Percentiles rank a stretch among this genome's conserved stretches.
phyloP scores from a whole-genome alignment of 768 basidiomycete genomes.

The Tremella fuciformis region DNA sequence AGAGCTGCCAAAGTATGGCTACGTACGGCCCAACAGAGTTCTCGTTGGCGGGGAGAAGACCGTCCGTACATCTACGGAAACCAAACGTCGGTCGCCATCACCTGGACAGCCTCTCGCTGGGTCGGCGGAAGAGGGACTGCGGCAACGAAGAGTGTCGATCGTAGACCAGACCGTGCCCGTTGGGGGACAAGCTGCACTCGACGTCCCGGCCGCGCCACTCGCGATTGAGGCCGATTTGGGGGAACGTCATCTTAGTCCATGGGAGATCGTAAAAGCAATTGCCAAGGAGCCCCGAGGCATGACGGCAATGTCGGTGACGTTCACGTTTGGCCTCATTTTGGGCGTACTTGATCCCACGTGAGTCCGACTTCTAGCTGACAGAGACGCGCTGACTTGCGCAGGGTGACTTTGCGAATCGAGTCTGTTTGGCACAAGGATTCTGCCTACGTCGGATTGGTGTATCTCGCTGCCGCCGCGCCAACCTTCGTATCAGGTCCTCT shows the following conservation, averaged over 20 bases:
- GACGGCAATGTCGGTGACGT: conserved; percentile 26
- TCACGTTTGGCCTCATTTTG: conserved; percentile 28
- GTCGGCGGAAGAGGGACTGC: not conserved
- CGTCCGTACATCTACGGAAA: not conserved
- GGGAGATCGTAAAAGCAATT: conserved; percentile 24
- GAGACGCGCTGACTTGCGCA: not conserved
- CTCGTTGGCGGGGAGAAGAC: not conserved
- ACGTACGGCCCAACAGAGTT: not conserved
- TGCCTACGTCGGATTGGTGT: conserved; percentile 34
- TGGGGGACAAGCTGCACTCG: no score
- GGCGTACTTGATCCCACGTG: conserved; percentile 38
- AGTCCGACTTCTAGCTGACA: conserved; percentile 9
- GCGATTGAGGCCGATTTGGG: conserved; percentile 1
- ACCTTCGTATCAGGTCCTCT: conserved; percentile 37
- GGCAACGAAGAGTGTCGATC: not conserved
- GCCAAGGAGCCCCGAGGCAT: conserved; percentile 22
- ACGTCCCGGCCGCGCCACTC: not conserved
- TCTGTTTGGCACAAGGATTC: conserved; percentile 34
- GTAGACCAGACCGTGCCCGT: no score
- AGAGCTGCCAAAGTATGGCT: conserved; percentile 17
- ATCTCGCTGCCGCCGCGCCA: conserved; percentile 36
- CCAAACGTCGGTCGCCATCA: not conserved
- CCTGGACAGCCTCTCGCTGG: not conserved
- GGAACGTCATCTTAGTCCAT: conserved; percentile 17
- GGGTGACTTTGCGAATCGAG: conserved; percentile 32